A percentile compares a stretch with the other conserved stretches of the same genome.
Evolutionary conservation across 2,329 filamentous ascomycete species (phyloP).

Genomic region (Zalaria sp.): DNA sequence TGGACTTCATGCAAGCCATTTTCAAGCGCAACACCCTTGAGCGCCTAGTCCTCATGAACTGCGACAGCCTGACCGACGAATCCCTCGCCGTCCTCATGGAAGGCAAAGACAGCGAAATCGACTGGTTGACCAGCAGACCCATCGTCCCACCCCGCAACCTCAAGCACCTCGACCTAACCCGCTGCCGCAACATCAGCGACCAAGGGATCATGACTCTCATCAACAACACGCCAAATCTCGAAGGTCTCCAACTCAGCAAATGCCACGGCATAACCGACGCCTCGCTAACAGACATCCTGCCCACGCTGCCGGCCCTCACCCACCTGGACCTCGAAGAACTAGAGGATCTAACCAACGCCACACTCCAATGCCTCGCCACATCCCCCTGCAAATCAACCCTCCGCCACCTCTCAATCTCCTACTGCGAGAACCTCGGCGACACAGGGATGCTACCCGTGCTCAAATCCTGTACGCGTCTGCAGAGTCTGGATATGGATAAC

Average conservation of each 20-base stretch:
- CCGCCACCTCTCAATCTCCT: constrained; percentile 74
- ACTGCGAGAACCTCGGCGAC: constrained; percentile 77
- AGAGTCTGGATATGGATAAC: constrained; percentile 77
- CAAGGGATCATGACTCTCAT: constrained; percentile 57
- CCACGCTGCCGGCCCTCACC: constrained; percentile 61
- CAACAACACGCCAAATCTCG: constrained; percentile 60
- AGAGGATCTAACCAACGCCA: constrained; percentile 57
- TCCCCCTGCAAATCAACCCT: constrained; percentile 59
- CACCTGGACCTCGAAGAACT: constrained; percentile 87
- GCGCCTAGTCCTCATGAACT: constrained; percentile 67
- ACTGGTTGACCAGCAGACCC: constrained; percentile 63
- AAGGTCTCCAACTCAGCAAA: constrained; percentile 72
- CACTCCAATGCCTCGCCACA: constrained; percentile 61
- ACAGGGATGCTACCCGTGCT: constrained; percentile 70
- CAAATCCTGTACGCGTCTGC: constrained; percentile 56
- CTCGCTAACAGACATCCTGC: constrained; percentile 57
- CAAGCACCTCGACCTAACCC: constrained; percentile 72
- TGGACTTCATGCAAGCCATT: constrained; percentile 56
- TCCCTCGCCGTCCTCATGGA: constrained; percentile 61
- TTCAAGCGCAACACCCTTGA: constrained; percentile 74
- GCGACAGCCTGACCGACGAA: constrained; percentile 62
- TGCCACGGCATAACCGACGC: constrained; percentile 61
- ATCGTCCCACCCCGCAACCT: constrained; percentile 65
- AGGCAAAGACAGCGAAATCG: constrained; percentile 61
- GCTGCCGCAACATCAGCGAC: constrained; percentile 62